Evolutionary conservation across 257 asterid genomes (phyloP).

Genomic region (Parsonsia alboflavescens): DNA sequence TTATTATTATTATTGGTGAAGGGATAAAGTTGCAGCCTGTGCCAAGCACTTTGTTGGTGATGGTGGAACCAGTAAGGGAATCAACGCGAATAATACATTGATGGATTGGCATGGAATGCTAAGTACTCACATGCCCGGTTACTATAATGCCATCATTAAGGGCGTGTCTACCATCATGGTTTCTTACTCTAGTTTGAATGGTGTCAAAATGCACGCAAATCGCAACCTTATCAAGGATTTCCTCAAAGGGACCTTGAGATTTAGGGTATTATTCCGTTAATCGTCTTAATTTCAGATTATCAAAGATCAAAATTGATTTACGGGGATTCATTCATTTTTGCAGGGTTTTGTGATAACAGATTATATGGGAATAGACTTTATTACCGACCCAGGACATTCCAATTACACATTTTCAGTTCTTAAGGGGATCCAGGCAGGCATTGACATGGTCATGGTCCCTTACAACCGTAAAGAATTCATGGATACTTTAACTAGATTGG

Average conservation of each 20-base stretch:
- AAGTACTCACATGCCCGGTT: conserved; percentile 46
- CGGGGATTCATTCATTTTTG: background rate
- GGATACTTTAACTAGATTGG: conserved; percentile 26
- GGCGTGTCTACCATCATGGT: conserved; percentile 49
- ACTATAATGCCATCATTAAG: conserved; percentile 30
- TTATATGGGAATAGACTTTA: conserved; percentile 43
- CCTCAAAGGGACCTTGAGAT: conserved; percentile 39
- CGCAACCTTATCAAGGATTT: conserved; percentile 32
- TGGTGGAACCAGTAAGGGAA: conserved; percentile 43
- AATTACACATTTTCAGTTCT: conserved; percentile 33
- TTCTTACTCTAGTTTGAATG: conserved; percentile 49
- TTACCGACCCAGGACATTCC: conserved; percentile 26
- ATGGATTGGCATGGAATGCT: conserved; percentile 36
- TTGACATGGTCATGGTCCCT: conserved; percentile 63
- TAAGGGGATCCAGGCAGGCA: conserved; percentile 35
- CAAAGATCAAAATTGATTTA: background rate
- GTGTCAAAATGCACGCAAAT: conserved; percentile 42
- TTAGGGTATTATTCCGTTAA: no score
- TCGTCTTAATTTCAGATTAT: no score
- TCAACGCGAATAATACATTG: conserved; percentile 35
- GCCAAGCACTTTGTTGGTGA: conserved; percentile 52
- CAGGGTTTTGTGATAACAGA: conserved; percentile 51
- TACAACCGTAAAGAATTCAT: conserved; percentile 31
- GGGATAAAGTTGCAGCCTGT: conserved; percentile 37
- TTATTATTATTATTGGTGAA: background rate